Conservation (phyloP, 805 yeast species). For the Saccharomycopsis guyanensis region DNA sequence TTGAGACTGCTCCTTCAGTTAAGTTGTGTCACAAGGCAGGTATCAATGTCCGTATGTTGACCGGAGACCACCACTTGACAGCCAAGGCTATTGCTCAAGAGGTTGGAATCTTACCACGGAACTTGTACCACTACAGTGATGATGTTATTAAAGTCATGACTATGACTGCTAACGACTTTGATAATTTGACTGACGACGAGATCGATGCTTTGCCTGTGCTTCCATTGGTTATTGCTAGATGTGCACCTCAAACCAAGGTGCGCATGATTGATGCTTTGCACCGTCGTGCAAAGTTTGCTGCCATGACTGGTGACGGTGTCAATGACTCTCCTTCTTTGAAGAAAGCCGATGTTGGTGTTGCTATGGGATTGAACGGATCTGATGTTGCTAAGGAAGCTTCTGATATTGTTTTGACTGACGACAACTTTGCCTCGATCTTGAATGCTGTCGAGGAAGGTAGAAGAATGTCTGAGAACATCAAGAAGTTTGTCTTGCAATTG, state of each 20-base stretch:
- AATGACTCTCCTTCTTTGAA: slow-evolving; percentile 75
- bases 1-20: slow-evolving; percentile 59
- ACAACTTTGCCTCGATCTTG: slow-evolving; percentile 71
- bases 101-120: slow-evolving; percentile 65
- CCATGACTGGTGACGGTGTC: slow-evolving; percentile 84
- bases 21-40: slow-evolving; percentile 66
- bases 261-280: slow-evolving; percentile 73
- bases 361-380: slow-evolving; percentile 76
- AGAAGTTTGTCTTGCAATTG: slow-evolving; percentile 67
- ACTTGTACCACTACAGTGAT: slow-evolving; percentile 46
- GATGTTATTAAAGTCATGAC: slow-evolving; percentile 59
- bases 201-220: slow-evolving; percentile 57
- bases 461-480: slow-evolving; percentile 71
- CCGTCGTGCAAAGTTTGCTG: slow-evolving; percentile 55
- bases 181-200: slow-evolving; percentile 49
- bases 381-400: slow-evolving; percentile 84
- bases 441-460: slow-evolving; percentile 78
- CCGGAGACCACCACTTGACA: slow-evolving; percentile 76
- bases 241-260: slow-evolving; percentile 78
- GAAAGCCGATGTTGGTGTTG: slow-evolving; percentile 74
- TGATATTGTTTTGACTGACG: slow-evolving; percentile 68
- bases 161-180: slow-evolving; percentile 71
- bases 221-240: slow-evolving; percentile 73
- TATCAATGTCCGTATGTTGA: slow-evolving; percentile 71
- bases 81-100: slow-evolving; percentile 76